These are phyloP conservation scores for Hypsizygus marmoreus DNA, from an alignment of 768 basidiomycete species.

Conservation along the genomic window DNA sequence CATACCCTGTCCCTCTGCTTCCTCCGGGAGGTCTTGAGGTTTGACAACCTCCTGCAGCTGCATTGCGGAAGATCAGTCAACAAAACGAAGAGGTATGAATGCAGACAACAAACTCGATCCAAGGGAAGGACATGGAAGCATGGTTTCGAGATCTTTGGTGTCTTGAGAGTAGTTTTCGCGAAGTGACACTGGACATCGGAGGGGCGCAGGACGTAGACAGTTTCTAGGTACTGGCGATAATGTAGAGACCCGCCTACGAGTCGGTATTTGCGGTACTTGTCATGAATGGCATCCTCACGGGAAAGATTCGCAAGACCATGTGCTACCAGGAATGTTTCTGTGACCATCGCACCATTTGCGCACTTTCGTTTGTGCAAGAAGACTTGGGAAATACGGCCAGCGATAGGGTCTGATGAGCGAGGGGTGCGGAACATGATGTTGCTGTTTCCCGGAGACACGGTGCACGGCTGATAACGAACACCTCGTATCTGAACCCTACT, in stretches of 20 bases:
- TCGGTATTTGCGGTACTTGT: not conserved
- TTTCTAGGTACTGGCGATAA: not conserved
- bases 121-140: conserved; percentile 1
- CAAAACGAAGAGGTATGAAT: too few relatives aligned
- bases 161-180: not conserved
- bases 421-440: not conserved
- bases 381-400: not conserved
- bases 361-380: not conserved
- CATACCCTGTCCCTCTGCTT: too few relatives aligned
- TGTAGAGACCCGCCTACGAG: not conserved
- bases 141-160: not conserved
- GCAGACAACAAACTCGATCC: not conserved
- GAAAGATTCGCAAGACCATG: not conserved
- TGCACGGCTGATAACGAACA: not conserved
- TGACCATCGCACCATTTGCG: not conserved
- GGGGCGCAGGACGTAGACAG: not conserved
- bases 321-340: not conserved
- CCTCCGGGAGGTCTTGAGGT: too few relatives aligned
- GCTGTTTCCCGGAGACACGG: not conserved
- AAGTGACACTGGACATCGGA: not conserved
- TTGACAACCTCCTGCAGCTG: too few relatives aligned
- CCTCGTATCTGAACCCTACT: not conserved
- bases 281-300: not conserved
- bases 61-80: too few relatives aligned
- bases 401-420: not conserved